Evolutionary conservation across 2,329 filamentous ascomycete genomes (phyloP), one percentile per base, ranked within the genome.

Genomic region (Trichophyton verrucosum): DNA sequence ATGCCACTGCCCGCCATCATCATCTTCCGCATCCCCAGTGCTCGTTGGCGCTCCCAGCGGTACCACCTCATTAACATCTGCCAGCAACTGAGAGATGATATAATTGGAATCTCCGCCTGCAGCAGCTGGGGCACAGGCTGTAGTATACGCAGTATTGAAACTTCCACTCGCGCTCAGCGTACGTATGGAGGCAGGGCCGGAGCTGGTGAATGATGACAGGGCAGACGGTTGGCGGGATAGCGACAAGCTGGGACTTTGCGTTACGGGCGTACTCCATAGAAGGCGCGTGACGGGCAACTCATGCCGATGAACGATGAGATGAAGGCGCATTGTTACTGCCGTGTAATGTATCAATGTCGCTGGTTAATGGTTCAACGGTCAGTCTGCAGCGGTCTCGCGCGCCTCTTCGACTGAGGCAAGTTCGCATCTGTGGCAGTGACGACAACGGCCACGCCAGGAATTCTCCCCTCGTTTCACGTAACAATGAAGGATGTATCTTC

Each of bases 31-130:
- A 24, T 57, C 40, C 5, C 36, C 44, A 46, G 44, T 33, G 22
- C 70, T 69, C 44, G 70, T 68, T 46, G 80, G 80, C 61, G 86
- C 85, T 75, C 96, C 91, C 0, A 97, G 82, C 0, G 91, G 91
- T 1, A 96, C 77, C 15, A 88, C 80, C 49, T 88, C 83, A 73
- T 95, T 91, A 66, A 96, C 79, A 63, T 89, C 82, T 64, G 88
- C 84, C 42, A 96, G 78, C 1, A 96, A 81, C 66, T 87, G 84
- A 33, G 88, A 82, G 63, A 96, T 80, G 1, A 89, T 95, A 59
- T 85, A 80, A 13, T 78, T 76, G 59, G 78, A 71, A 9, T 68
- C 75, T 59, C 78, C 71, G 13, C 68, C 30, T 1, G 15, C 30
- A 17, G 4, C 20, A 36, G 13, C 9, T 9, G 51, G 33, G 33